Conservation (phyloP, 176 grass and related monocot genomes). For the Juncus inflexus region DNA sequence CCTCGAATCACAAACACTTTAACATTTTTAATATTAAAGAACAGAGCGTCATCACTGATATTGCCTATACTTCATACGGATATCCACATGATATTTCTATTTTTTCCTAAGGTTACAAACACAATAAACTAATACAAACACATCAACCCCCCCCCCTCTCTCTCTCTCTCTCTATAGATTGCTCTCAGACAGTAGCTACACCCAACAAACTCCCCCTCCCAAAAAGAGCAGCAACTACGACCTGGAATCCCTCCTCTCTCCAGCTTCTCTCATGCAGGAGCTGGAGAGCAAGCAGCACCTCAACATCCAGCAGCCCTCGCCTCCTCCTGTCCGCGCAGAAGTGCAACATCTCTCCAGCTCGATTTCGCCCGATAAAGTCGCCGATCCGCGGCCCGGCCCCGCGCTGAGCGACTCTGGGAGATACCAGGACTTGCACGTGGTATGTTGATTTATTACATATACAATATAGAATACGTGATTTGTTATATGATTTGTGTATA, state of each 20-base stretch:
- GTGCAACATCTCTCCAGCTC: constrained; percentile 47
- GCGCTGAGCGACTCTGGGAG: constrained; percentile 36
- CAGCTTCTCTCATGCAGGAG: constrained; percentile 43
- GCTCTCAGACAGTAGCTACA: constrained; percentile 40
- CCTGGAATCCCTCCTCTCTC: constrained; percentile 84
- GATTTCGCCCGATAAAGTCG: constrained; percentile 79
- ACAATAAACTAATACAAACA: not conserved
- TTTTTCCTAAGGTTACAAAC: not conserved
- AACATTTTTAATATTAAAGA: too few relatives aligned
- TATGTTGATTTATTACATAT: constrained; percentile 24
- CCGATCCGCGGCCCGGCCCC: constrained; percentile 83
- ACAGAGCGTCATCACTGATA: too few relatives aligned
- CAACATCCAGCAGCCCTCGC: constrained; percentile 82
- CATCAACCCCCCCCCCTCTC: not conserved
- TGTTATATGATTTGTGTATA: too few relatives aligned
- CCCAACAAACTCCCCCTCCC: constrained; percentile 47
- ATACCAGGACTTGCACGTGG: constrained; percentile 93
- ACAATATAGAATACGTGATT: too few relatives aligned
- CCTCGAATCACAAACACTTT: too few relatives aligned
- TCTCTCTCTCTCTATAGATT: constrained; percentile 39
- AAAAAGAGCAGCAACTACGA: constrained; percentile 48
- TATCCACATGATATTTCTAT: not conserved
- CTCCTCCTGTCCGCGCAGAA: constrained; percentile 80
- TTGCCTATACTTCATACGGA: too few relatives aligned
- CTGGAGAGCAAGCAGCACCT: constrained; percentile 53